phyloP scores from a whole-genome alignment of 805 yeast species.

The Pichia californica region DNA sequence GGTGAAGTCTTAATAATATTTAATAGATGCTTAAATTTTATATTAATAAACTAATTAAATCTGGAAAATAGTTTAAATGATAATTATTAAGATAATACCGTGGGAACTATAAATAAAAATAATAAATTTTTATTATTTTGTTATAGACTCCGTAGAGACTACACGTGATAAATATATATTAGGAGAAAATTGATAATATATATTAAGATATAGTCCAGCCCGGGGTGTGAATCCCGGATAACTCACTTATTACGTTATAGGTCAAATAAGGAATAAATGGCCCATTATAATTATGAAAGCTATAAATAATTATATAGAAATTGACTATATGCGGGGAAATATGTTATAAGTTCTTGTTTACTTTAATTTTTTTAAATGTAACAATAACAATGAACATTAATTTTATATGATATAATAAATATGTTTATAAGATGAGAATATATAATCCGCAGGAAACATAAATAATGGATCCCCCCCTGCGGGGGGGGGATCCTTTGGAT shows the following conservation, averaged over 20 bases:
- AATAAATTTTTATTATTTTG: too few relatives aligned
- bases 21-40: neutral
- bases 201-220: slow-evolving; percentile 2
- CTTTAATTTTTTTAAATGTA: neutral
- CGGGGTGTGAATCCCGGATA: neutral
- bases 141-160: slow-evolving; percentile 3
- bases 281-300: slow-evolving; percentile 1
- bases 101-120: too few relatives aligned
- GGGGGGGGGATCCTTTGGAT: too few relatives aligned
- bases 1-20: neutral
- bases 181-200: neutral
- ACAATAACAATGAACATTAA: neutral
- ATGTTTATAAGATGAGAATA: slow-evolving; percentile 4
- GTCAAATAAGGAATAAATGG: neutral
- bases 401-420: slow-evolving; percentile 2
- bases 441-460: slow-evolving; percentile 7
- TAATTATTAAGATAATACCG: slow-evolving; percentile 1
- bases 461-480: too few relatives aligned
- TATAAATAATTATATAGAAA: slow-evolving; percentile 2
- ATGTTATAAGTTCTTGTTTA: neutral
- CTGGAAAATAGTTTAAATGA: too few relatives aligned
- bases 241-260: slow-evolving; percentile 6
- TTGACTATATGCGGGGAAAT: slow-evolving; percentile 2
- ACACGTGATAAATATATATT: neutral
- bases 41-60: neutral